Base-by-base conservation (phyloP, 2,329 filamentous ascomycete genomes). In the Lizonia empirigonia region DNA sequence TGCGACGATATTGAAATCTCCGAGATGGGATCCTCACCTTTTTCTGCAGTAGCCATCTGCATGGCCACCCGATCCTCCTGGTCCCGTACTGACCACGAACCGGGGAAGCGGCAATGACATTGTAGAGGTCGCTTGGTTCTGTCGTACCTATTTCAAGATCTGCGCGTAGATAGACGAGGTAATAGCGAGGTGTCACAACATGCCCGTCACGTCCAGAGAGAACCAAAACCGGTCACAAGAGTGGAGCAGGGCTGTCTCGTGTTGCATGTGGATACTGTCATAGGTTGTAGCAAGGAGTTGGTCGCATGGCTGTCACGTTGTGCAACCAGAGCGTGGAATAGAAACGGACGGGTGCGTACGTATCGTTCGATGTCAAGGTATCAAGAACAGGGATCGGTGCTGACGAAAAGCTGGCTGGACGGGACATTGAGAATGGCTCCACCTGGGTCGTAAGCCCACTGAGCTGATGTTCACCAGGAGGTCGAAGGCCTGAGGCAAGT, bases 141-240 rank as follows among this genome's bases (percentile, higher is more conserved):
- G 62, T 63, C 56, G 60, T 57, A 59, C 50, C 54, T 65, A 63
- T 66, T 66, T 66, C 48, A 26, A 64, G 61, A 63, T 64, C 55
- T 57, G 55, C 55, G 44, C 52, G 57, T 55, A 65, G 49, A 64
- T 69, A 38, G 19, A 47, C 42, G 42, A 50, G 29, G 34, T 23
- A 27, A 29, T 44, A 19, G 39, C 39, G 40, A 52, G 32, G 49
- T 68, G 24, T 32, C 53, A 65, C 67, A 9, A 45, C 60, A 54
- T 29, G 19, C 34, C 42, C 49, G 41, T 20, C 42, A 37, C 37
- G 20, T 37, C 40, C 50, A 35, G 32, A 47, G 30, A 23, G 20
- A 24, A 38, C 34, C 19, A 32, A 22, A 47, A 30, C 19, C 20
- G 46, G 49, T 44, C 32, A 42, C 32, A 37, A 30, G 33, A 34